Conservation (phyloP, 2,329 filamentous ascomycete genomes). For the Gyromitra esculenta region DNA sequence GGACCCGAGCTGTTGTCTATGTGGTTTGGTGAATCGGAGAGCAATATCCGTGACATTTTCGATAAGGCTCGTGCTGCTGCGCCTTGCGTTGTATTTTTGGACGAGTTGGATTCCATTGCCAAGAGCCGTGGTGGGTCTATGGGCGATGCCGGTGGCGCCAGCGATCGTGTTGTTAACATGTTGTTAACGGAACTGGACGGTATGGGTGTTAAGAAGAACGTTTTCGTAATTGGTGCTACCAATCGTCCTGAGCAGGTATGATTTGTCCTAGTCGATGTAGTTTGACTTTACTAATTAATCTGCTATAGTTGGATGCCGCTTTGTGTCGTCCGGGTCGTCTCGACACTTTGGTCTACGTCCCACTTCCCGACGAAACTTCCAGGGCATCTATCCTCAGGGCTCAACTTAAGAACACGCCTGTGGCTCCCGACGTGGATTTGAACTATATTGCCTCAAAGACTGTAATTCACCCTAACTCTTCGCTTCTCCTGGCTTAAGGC, state of each 20-base stretch:
- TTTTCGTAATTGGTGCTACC: constrained; percentile 98
- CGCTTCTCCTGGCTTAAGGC: background rate
- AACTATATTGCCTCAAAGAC: constrained; percentile 95
- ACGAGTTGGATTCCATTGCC: constrained; percentile 98
- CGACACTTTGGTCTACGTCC: constrained; percentile 97
- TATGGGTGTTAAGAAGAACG: constrained; percentile 87
- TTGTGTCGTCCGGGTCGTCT: constrained; percentile 98
- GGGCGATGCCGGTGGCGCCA: constrained; percentile 96
- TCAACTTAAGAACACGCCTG: constrained; percentile 97
- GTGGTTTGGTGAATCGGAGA: constrained; percentile 99
- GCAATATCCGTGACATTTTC: constrained; percentile 99
- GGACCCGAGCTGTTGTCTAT: constrained; percentile 97
- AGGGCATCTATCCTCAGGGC: constrained; percentile 91
- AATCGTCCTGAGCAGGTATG: constrained; percentile 88
- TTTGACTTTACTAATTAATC: constrained; percentile 30
- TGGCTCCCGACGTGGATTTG: constrained; percentile 85
- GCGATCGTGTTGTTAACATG: constrained; percentile 99
- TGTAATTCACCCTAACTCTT: constrained; percentile 26
- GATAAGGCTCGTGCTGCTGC: constrained; percentile 98
- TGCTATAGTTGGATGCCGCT: constrained; percentile 79
- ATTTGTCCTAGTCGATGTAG: background rate
- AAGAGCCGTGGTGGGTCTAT: constrained; percentile 98
- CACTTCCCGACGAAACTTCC: constrained; percentile 89
- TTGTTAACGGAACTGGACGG: constrained; percentile 76
- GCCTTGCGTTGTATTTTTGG: constrained; percentile 97